phyloP scores from a whole-genome alignment of 257 asterid species.

The Solanum medicagineum region DNA sequence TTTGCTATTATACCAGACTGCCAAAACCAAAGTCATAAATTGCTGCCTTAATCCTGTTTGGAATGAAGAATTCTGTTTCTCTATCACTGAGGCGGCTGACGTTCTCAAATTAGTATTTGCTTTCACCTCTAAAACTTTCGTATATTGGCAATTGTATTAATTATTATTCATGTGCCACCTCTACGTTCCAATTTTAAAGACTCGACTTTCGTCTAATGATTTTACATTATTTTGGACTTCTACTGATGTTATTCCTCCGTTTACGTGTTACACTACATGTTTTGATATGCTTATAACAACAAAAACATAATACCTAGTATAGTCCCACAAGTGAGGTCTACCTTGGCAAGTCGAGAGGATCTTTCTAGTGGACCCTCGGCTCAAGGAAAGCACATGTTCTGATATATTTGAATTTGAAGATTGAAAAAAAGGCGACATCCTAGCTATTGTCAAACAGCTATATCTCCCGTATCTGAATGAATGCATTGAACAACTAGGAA shows the following conservation, averaged over 20 bases:
- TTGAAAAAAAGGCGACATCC: not conserved
- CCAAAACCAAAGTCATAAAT: slow-evolving; percentile 33
- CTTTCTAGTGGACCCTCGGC: too few relatives aligned
- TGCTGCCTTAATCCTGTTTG: slow-evolving; percentile 39
- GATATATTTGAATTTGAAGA: not conserved
- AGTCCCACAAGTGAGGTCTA: too few relatives aligned
- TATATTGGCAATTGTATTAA: not conserved
- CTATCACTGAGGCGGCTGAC: slow-evolving; percentile 23
- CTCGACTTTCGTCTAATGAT: not conserved
- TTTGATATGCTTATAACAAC: not conserved
- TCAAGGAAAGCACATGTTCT: not conserved
- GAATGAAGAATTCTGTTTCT: slow-evolving; percentile 38
- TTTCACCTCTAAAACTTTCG: not conserved
- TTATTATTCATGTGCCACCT: not conserved
- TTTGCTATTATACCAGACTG: slow-evolving; percentile 13
- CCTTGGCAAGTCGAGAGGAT: too few relatives aligned
- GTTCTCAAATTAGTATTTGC: slow-evolving; percentile 24
- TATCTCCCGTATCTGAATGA: not conserved
- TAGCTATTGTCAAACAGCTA: not conserved
- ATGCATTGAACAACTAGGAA: not conserved
- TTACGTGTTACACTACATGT: not conserved
- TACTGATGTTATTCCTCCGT: not conserved
- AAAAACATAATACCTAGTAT: too few relatives aligned
- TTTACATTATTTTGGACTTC: not conserved
- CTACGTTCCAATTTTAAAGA: not conserved